Base-by-base conservation (phyloP, 2,329 filamentous ascomycete species). In the Dothistroma pini region DNA sequence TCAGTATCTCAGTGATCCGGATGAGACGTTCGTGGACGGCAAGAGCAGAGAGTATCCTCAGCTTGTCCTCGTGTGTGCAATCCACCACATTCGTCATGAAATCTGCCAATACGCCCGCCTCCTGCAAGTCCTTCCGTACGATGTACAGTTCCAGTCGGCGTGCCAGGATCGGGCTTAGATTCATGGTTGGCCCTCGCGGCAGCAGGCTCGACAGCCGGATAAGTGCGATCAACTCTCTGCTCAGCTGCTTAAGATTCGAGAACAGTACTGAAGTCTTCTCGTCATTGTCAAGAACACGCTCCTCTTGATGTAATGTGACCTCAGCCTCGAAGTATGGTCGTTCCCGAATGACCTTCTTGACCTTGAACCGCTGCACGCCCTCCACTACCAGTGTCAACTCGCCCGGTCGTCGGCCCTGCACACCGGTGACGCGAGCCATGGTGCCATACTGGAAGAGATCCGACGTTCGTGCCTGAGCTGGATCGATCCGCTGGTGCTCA, bases 11-110 rank as follows among this genome's bases (percentile, higher is more conserved):
- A 59, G 96, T 88, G 16, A 96, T 91, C 69, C 88, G 89, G 64
- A 89, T 86, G 57, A 97, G 82, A 41, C 95, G 84, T 52, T 89
- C 85, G 68, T 90, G 89, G 52, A 95, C 81, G 69, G 93, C 87
- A 5, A 96, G 77, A 0, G 92, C 87, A n/a, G 91, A 86, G 38
- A 99, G 80, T 16, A 99, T 85, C 59, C 90, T 86, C 57, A 99
- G 82, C 75, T 96, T 97, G 73, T 99, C 95, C 74, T 96, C 91
- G 65, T 96, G 89, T 10, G 86, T 89, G 55, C 89, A 88, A 65
- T 96, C 91, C 2, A 96, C 85, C 25, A 97, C 84, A 72, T 96
- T 96, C 44, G 91, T 89, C 91, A 99, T 97, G 74, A 97, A 97
- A 74, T 99, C 95, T 7, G 95, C 93, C 10, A 99, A 82, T 9